These are phyloP conservation scores for Mrakia blollopis DNA, from an alignment of 768 basidiomycete genomes.

Conservation along the genomic window DNA sequence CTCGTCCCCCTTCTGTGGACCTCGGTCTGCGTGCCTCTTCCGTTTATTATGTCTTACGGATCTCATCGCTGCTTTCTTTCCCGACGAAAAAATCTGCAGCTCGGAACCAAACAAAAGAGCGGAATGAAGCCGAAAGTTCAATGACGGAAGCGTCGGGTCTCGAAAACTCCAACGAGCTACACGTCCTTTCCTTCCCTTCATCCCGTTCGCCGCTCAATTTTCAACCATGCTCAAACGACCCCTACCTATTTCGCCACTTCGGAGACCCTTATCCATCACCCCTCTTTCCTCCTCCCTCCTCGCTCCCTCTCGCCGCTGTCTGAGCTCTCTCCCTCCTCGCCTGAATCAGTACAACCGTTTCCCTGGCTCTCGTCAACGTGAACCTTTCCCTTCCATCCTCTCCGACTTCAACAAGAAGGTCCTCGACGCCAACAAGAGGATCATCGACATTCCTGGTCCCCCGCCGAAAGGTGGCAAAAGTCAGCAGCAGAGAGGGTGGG, in stretches of 20 bases:
- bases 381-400: slow-evolving; percentile 15
- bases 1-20: too few relatives aligned
- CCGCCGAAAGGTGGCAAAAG: not conserved
- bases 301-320: slow-evolving; percentile 46
- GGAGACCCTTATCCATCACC: not conserved
- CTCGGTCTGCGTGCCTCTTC: too few relatives aligned
- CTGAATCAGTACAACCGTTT: slow-evolving; percentile 29
- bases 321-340: not conserved
- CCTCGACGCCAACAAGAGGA: not conserved
- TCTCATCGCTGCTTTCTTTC: too few relatives aligned
- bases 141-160: not conserved
- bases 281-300: slow-evolving; percentile 34
- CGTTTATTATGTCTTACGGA: too few relatives aligned
- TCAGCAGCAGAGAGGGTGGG: not conserved
- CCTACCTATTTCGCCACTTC: not conserved
- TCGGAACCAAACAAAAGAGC: too few relatives aligned
- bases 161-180: not conserved
- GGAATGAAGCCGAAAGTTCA: not conserved
- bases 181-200: not conserved
- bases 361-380: slow-evolving; percentile 1
- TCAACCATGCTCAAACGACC: not conserved
- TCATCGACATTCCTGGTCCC: slow-evolving; percentile 10
- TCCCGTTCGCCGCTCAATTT: too few relatives aligned
- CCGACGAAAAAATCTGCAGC: too few relatives aligned
- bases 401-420: slow-evolving; percentile 10